A percentile compares a stretch with the other conserved stretches of the same genome.
phyloP scores from a whole-genome alignment of 148 eudicot genomes.

The Rhododendron griersonianum region DNA sequence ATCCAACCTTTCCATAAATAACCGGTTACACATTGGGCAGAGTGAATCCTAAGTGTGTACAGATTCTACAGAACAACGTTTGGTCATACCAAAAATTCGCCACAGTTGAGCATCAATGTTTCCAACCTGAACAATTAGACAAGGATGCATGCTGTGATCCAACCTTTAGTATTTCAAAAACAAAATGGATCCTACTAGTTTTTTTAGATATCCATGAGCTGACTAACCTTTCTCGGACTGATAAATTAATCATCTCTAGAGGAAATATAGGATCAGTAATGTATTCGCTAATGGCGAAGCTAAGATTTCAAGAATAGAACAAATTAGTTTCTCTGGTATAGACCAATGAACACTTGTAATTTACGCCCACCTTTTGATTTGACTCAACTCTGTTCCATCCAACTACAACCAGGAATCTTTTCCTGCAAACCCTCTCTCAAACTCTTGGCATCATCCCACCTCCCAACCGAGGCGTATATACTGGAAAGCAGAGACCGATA shows the following conservation, averaged over 20 bases:
- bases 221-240: background rate
- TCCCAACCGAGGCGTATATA: slow-evolving; percentile 63
- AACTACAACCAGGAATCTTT: slow-evolving; percentile 64
- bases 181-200: background rate
- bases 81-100: background rate
- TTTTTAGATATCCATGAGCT: background rate
- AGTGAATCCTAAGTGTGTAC: background rate
- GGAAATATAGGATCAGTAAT: background rate
- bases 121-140: background rate
- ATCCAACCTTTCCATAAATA: background rate
- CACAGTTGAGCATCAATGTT: background rate
- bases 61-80: background rate
- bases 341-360: background rate
- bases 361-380: background rate
- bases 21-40: background rate
- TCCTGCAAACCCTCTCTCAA: slow-evolving; percentile 39
- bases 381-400: slow-evolving; percentile 35
- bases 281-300: background rate
- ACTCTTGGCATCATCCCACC: slow-evolving; percentile 75
- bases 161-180: background rate
- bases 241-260: background rate
- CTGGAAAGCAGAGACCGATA: slow-evolving; percentile 63
- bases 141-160: background rate
- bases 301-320: background rate
- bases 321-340: background rate